Percentiles rank a stretch among this genome's conserved stretches.
These are phyloP conservation scores for Termitomyces sp. DNA, from an alignment of 768 basidiomycete species.

Conservation along the genomic window DNA sequence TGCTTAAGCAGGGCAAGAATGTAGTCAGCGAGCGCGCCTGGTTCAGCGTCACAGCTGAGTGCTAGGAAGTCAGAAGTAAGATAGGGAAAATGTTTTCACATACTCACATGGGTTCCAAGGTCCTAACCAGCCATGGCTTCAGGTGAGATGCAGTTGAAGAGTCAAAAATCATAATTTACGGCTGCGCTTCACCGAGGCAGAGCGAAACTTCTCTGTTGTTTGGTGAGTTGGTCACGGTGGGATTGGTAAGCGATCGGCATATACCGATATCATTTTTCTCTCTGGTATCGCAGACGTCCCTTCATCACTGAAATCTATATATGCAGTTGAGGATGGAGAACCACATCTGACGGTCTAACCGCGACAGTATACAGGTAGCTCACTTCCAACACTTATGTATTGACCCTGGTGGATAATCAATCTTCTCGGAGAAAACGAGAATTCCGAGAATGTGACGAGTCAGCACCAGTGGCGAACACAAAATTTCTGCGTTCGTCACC, in stretches of 20 bases:
- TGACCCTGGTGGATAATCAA: no score
- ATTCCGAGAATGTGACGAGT: no score
- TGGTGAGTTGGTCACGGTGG: neutral
- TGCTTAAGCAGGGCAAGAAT: slow-evolving; percentile 91
- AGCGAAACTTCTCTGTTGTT: neutral
- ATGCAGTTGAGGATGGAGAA: no score
- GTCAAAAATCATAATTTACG: slow-evolving; percentile 57
- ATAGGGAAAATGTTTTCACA: slow-evolving; percentile 5
- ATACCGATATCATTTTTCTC: slow-evolving; percentile 3
- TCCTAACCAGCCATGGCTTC: slow-evolving; percentile 84
- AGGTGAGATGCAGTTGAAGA: slow-evolving; percentile 57
- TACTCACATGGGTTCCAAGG: slow-evolving; percentile 85
- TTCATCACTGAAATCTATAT: no score
- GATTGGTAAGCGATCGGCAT: slow-evolving; percentile 14
- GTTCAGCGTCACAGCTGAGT: slow-evolving; percentile 91
- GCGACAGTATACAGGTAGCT: no score
- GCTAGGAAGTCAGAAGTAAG: slow-evolving; percentile 12
- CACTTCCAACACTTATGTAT: no score
- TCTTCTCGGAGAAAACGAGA: no score
- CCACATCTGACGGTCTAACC: no score
- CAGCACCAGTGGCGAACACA: no score
- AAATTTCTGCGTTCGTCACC: no score
- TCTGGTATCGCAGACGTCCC: no score
- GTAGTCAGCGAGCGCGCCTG: slow-evolving; percentile 89
- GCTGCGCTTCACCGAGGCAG: slow-evolving; percentile 5